Evolutionary conservation across 768 basidiomycete genomes (phyloP).

Genomic region (Lepiota subincarnata): DNA sequence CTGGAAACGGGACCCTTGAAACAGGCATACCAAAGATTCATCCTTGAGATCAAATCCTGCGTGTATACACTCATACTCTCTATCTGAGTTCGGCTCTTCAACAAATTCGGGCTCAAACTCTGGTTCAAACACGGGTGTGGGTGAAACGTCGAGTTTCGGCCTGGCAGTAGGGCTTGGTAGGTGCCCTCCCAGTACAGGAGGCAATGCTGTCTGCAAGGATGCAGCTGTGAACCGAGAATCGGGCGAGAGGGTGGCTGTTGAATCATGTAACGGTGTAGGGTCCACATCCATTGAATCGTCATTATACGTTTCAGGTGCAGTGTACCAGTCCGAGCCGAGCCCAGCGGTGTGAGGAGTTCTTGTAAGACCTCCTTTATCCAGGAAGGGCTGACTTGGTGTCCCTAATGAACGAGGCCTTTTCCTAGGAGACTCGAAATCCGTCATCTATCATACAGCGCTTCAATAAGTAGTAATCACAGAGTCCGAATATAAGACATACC

Average conservation of each 20-base stretch:
- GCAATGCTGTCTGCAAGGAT: no score
- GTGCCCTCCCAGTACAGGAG: no score
- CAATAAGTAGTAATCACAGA: background rate
- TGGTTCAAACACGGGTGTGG: background rate
- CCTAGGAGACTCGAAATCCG: background rate
- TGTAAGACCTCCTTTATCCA: background rate
- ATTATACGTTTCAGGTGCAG: no score
- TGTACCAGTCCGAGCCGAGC: background rate
- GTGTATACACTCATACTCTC: conserved; percentile 5
- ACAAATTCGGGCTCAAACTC: background rate
- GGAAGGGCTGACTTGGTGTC: background rate
- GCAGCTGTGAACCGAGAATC: no score
- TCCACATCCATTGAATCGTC: background rate
- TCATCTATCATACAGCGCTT: background rate
- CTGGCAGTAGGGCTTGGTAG: background rate
- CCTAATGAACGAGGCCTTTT: background rate
- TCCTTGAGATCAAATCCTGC: conserved; percentile 2
- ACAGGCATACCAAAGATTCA: conserved; percentile 1
- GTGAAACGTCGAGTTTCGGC: background rate
- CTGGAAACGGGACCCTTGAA: no score
- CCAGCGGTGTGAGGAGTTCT: background rate
- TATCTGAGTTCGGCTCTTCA: background rate
- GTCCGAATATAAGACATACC: background rate
- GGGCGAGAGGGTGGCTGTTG: background rate
- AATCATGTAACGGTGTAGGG: background rate